Conservation (phyloP, 768 basidiomycete species). For the Trametes sanguinea region DNA sequence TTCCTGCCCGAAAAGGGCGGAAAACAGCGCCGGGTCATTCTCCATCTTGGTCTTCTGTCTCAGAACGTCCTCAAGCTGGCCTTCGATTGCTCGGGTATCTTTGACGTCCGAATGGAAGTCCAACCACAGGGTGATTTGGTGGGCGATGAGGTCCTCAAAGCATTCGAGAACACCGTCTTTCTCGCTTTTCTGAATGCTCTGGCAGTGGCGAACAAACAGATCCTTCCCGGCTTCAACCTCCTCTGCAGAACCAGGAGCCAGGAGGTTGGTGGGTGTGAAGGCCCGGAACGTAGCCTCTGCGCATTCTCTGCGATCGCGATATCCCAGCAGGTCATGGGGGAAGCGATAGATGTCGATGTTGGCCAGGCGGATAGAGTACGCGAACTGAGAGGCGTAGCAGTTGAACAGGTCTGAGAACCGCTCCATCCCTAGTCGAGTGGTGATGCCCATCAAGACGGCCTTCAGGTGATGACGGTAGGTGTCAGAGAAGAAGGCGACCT, state of each 20-base stretch:
- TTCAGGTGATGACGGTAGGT: constrained; percentile 42
- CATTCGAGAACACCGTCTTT: constrained; percentile 59
- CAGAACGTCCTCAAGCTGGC: constrained; percentile 41
- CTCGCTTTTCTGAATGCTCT: constrained; percentile 49
- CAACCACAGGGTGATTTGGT: constrained; percentile 53
- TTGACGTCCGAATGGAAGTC: constrained; percentile 29
- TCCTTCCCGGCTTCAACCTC: constrained; percentile 40
- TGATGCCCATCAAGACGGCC: constrained; percentile 60
- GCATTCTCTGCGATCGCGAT: constrained; percentile 61
- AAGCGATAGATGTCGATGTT: constrained; percentile 55
- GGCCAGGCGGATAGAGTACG: constrained; percentile 59
- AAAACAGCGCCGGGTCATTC: constrained; percentile 36
- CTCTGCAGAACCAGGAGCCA: constrained; percentile 41
- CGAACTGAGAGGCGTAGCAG: constrained; percentile 76
- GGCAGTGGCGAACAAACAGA: constrained; percentile 65
- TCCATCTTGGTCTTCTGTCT: constrained; percentile 35
- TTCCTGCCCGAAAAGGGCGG: constrained; percentile 36
- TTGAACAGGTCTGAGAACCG: constrained; percentile 67
- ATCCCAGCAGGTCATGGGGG: constrained; percentile 77
- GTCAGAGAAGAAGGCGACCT: constrained; percentile 54
- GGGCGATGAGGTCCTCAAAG: constrained; percentile 71
- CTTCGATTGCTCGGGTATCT: constrained; percentile 24
- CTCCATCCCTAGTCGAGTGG: constrained; percentile 65
- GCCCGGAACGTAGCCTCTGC: constrained; percentile 66
- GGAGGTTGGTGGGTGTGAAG: constrained; percentile 68